Evolutionary conservation across 345 rosid species (phyloP).

Genomic region (Citrus cavaleriei): DNA sequence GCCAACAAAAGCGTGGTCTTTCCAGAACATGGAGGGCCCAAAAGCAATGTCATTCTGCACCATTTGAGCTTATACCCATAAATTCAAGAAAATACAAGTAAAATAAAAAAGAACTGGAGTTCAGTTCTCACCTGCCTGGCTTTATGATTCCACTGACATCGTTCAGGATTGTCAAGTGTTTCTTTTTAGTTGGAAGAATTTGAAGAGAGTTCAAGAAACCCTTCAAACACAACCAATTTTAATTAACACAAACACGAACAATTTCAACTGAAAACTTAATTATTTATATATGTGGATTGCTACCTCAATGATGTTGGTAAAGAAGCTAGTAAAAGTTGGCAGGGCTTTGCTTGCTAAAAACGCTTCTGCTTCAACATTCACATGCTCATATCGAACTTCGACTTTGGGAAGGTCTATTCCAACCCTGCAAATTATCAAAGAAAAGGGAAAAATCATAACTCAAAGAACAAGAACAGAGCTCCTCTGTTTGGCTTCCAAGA

Average conservation of each 20-base stretch:
- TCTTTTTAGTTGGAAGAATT: slow-evolving; percentile 49
- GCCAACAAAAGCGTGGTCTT: slow-evolving; percentile 36
- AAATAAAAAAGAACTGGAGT: neutral
- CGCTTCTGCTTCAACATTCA: slow-evolving; percentile 32
- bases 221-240: slow-evolving; percentile 12
- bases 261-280: neutral
- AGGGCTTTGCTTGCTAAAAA: slow-evolving; percentile 27
- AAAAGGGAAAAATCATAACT: neutral
- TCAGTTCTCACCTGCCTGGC: slow-evolving; percentile 52
- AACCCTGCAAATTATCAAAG: slow-evolving; percentile 24
- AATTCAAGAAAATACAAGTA: neutral
- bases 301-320: slow-evolving; percentile 29
- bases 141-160: slow-evolving; percentile 69
- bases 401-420: slow-evolving; percentile 18
- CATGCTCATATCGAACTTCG: slow-evolving; percentile 35
- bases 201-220: slow-evolving; percentile 7
- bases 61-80: neutral
- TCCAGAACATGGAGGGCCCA: neutral
- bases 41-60: neutral
- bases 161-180: slow-evolving; percentile 51
- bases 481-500: neutral
- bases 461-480: neutral
- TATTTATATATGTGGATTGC: neutral
- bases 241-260: neutral
- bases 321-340: slow-evolving; percentile 35